Base-by-base conservation (phyloP, 306 rosid species). In the Prunus dulcis region DNA sequence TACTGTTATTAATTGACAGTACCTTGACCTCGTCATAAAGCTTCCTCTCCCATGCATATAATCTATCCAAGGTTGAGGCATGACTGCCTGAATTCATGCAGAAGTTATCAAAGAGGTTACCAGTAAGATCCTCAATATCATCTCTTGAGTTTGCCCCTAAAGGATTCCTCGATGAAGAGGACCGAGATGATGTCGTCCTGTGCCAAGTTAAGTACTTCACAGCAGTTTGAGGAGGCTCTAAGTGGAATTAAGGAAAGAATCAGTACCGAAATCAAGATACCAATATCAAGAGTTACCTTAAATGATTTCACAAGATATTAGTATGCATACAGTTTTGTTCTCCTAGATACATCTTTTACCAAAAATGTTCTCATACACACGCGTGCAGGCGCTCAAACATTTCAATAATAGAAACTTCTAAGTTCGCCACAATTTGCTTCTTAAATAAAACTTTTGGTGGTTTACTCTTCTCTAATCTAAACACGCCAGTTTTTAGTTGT, bases 11-110 rank as follows among this genome's bases (percentile, higher is more conserved):
- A 47, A 77, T 47, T 61, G 28, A 67, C 2, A 34, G 76, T 91
- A 96, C 99, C 99, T 96, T 96, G 66, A 96, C 98, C 85, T 96
- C 99, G 86, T 96, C 99, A 63, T 89, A 88, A 65, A 96, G 98
- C 84, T 96, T 96, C 82, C 88, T 92, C 87, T 96, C 99, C 99
- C 99, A 96, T 2, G 97, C 98, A 79, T 90, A 87, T 69, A 96
- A 87, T 79, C 99, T 89, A 81, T 96, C 99, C 89, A 96, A 87
- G 76, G 99, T 96, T 76, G 99, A 96, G 17, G 93, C 97, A 82
- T 96, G 99, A 57, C 99, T 92, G 63, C 98, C 96, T 3, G 98
- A 89, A 76, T 71, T 87, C 99, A 96, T 96, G 86, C 90, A 90
- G 70, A 81, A 83, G 74, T 78, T 85, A 78, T 88, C 91, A 76